Conservation (phyloP, 257 asterid genomes). For the Solanum sparsipilum region DNA sequence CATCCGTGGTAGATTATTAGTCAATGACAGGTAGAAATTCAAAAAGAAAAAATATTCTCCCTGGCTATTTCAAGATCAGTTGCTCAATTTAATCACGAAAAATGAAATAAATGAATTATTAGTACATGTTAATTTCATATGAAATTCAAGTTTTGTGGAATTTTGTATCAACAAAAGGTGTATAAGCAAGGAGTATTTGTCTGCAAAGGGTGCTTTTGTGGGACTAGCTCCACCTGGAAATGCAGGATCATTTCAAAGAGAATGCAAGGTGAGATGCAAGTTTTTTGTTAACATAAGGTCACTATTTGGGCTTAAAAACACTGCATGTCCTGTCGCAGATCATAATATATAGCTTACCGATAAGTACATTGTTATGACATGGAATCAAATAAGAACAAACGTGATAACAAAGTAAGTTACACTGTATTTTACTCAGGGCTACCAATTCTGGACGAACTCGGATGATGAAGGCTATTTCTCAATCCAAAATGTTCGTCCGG, state of each 20-base stretch:
- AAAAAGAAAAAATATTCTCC: not conserved
- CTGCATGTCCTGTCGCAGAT: not conserved
- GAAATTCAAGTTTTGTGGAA: not conserved
- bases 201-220: conserved; percentile 59
- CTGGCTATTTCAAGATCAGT: not conserved
- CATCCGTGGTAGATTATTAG: conserved; percentile 49
- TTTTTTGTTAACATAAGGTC: not conserved
- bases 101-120: not conserved
- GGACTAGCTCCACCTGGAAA: conserved; percentile 82
- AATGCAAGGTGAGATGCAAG: conserved; percentile 47
- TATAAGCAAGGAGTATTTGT: conserved; percentile 29
- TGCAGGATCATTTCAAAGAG: conserved; percentile 76
- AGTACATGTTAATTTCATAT: not conserved
- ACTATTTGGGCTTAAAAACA: not conserved
- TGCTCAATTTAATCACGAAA: not conserved
- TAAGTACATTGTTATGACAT: not conserved
- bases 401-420: not conserved
- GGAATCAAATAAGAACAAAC: not conserved
- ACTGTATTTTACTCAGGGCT: conserved; percentile 33
- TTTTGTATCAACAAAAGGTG: conserved; percentile 15
- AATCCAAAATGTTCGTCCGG: conserved; percentile 40
- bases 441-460: conserved; percentile 74
- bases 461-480: conserved; percentile 52
- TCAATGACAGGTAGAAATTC: conserved; percentile 53
- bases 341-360: not conserved